Evolutionary conservation across 257 asterid species (phyloP), one percentile per base, ranked within the genome.

Genomic region (Schizonepeta tenuifolia): DNA sequence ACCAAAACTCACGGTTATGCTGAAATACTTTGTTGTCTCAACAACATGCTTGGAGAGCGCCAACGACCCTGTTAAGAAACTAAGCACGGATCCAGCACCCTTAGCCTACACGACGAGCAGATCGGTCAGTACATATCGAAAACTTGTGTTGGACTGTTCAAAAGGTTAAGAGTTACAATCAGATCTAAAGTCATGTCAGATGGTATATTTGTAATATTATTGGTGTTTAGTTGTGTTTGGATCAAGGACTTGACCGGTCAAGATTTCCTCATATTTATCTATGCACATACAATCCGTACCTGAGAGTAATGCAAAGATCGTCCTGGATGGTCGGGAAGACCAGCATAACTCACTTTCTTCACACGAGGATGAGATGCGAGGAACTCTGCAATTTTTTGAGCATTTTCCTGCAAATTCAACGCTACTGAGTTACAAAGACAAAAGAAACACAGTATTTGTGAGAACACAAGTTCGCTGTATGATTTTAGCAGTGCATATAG

Each of bases 51-150:
- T 88, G 51, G 99, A 91, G 26, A 91, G 92, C 65, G 93, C 87
- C 63, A 92, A 67, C 1, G 97, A 91, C 17, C 95, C 94, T 8
- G 99, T 87, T 71, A 81, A 47, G 78, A 90, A 95, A 86, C 99
- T 95, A 14, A 91, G 80, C 71, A 91, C 91, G 6, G 99, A 90
- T 59, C 99, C 99, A 35, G 98, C 93, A 59, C 98, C 99, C 55
- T 75, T 94, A 1, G 98, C 97, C 99, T 91, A 86, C 72, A 80
- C 43, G n/a, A 64, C 66, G 63, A 28, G 28, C 66, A 60, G 21
- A 7, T 53, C n/a, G 15, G 66, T 31, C 65, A 41, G 41, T 36
- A 8, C 7, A 41, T 41, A 11, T 2, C 14, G 11, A 43, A 43
- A 43, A 43, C 49, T 43, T 10, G 49, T 43, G 11, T 43, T 43